A percentile compares a stretch with the other conserved stretches of the same genome.
Evolutionary conservation across 208 protist species (phyloP).

Genomic region (Trypanosoma caninum): DNA sequence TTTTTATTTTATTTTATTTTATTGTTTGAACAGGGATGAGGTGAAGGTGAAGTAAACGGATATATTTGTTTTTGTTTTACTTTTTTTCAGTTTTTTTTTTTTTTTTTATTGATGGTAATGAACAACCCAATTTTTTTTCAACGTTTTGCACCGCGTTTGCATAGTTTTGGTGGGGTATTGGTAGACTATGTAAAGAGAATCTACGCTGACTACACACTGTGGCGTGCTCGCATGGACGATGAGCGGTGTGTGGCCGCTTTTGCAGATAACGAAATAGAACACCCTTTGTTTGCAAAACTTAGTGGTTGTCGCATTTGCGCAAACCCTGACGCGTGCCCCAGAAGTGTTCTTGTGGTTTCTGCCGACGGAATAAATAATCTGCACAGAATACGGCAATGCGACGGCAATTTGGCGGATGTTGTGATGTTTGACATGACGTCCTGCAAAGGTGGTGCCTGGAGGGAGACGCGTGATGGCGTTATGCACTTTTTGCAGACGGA

Average conservation of each 20-base stretch:
- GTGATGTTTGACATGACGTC: slow-evolving; percentile 81
- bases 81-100: slow-evolving; percentile 19
- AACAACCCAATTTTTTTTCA: slow-evolving; percentile 2
- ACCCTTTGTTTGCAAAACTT: not conserved
- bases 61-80: not conserved
- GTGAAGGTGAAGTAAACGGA: no score
- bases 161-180: slow-evolving; percentile 17
- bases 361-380: slow-evolving; percentile 7
- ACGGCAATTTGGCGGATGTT: slow-evolving; percentile 53
- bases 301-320: slow-evolving; percentile 30
- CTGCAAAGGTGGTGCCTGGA: slow-evolving; percentile 41
- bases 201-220: slow-evolving; percentile 43
- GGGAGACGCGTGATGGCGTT: slow-evolving; percentile 59
- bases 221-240: slow-evolving; percentile 48
- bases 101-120: slow-evolving; percentile 4
- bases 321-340: slow-evolving; percentile 52
- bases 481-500: slow-evolving; percentile 44
- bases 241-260: slow-evolving; percentile 9
- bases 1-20: not conserved
- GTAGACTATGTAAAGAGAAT: slow-evolving; percentile 25
- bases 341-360: slow-evolving; percentile 79
- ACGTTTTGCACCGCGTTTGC: not conserved
- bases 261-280: not conserved
- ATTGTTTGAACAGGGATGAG: not conserved
- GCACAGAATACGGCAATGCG: slow-evolving; percentile 45